phyloP scores from a whole-genome alignment of 1,284 basidiomycete genomes.

The Ganoderma lingzhi region DNA sequence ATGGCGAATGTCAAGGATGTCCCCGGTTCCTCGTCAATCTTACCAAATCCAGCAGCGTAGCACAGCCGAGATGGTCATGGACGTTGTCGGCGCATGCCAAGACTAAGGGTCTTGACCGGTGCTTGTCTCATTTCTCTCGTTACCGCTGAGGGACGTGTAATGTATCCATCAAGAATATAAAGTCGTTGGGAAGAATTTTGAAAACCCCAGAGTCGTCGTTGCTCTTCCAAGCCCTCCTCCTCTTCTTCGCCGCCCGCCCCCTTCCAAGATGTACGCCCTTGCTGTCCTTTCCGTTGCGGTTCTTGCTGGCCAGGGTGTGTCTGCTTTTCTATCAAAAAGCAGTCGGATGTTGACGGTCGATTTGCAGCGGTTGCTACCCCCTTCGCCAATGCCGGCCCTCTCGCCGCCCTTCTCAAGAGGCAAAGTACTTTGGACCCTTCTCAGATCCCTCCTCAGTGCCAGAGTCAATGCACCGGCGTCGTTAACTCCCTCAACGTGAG shows the following conservation, averaged over 20 bases:
- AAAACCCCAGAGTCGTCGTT: background rate
- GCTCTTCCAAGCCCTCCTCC: background rate
- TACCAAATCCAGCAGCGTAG: background rate
- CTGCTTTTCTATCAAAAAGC: too few species aligned
- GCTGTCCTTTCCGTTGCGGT: constrained; percentile 27
- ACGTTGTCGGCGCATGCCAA: background rate
- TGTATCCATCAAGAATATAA: background rate
- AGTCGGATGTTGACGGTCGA: background rate
- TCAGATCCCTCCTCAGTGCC: constrained; percentile 29
- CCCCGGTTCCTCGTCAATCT: constrained; percentile 3
- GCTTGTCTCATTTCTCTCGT: background rate
- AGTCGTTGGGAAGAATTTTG: too few species aligned
- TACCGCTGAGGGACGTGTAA: background rate
- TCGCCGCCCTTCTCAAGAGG: constrained; percentile 19
- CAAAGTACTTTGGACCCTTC: constrained; percentile 26
- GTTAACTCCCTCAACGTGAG: constrained; percentile 24
- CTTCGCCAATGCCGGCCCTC: constrained; percentile 13
- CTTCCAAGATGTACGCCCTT: constrained; percentile 28
- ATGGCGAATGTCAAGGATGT: background rate
- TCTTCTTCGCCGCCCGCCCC: background rate
- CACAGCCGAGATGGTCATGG: constrained; percentile 2
- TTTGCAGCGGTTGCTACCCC: constrained; percentile 20
- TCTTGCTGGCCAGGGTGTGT: constrained; percentile 31
- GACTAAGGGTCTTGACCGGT: background rate
- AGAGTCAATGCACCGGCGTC: constrained; percentile 18